Evolutionary conservation across 176 grass and related monocot species (phyloP).

Genomic region (Aegilops sharonensis): DNA sequence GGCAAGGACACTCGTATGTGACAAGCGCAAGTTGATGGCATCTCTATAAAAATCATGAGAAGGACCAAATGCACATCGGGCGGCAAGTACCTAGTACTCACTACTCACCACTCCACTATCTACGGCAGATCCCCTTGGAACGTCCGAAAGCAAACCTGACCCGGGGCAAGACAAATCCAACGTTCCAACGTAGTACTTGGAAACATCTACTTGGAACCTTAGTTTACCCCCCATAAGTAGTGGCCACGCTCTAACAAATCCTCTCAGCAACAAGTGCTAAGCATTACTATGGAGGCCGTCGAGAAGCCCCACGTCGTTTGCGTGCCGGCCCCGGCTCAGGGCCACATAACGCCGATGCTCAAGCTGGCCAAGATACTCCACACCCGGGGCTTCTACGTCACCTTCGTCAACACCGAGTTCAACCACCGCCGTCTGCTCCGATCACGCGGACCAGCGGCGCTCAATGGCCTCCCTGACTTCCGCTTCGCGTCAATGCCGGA

Average conservation of each 20-base stretch:
- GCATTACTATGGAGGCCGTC: neutral
- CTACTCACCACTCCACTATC: neutral
- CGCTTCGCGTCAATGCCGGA: conserved; percentile 48
- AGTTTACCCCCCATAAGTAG: neutral
- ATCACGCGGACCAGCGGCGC: conserved; percentile 22
- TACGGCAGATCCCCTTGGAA: neutral
- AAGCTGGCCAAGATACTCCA: neutral
- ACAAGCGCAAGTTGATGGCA: no score
- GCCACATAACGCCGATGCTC: conserved; percentile 55
- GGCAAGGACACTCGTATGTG: no score
- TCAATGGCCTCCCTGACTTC: conserved; percentile 33
- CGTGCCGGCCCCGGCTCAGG: conserved; percentile 50
- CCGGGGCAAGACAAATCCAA: no score
- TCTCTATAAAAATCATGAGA: neutral
- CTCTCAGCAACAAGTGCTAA: neutral
- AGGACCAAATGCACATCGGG: neutral
- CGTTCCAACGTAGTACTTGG: no score
- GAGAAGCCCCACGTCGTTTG: neutral
- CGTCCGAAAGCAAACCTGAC: neutral
- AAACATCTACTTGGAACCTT: no score
- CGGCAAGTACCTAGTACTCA: neutral
- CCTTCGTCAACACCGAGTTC: conserved; percentile 64
- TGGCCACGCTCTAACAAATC: neutral
- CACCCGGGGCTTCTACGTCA: conserved; percentile 41
- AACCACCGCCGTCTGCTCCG: conserved; percentile 46